phyloP scores from a whole-genome alignment of 2,329 filamentous ascomycete genomes.

The Colletotrichum abscissum region DNA sequence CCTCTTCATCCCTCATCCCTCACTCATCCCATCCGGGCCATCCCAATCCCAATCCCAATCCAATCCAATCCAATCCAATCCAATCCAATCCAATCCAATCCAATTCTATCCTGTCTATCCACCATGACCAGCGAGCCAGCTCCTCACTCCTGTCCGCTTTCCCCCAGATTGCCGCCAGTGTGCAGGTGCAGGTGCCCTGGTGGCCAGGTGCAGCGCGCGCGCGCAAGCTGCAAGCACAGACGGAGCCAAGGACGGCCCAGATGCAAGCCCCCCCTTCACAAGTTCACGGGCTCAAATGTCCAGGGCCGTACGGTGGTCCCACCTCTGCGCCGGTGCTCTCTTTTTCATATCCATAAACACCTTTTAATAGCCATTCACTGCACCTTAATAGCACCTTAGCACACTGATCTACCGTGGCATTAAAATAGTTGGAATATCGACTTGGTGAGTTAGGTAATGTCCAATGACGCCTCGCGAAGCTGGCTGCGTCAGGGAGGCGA shows the following conservation, averaged over 20 bases:
- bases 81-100: neutral
- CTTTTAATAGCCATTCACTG: slow-evolving; percentile 1
- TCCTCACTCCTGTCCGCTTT: neutral
- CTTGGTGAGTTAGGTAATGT: neutral
- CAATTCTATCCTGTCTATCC: slow-evolving; percentile 1
- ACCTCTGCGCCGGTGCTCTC: slow-evolving; percentile 13
- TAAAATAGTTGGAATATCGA: neutral
- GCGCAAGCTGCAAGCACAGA: slow-evolving; percentile 33
- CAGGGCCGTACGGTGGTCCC: slow-evolving; percentile 32
- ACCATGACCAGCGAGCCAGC: too few species aligned
- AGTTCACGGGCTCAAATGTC: neutral
- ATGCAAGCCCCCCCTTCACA: slow-evolving; percentile 8
- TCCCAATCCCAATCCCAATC: neutral
- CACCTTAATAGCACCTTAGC: neutral
- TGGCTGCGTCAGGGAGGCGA: neutral
- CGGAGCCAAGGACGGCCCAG: slow-evolving; percentile 35
- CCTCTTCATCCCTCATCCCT: neutral
- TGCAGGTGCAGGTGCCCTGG: neutral
- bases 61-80: neutral
- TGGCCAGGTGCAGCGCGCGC: neutral
- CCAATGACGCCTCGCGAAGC: neutral
- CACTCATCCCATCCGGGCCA: neutral
- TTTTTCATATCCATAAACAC: neutral
- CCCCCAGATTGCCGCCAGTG: slow-evolving; percentile 35
- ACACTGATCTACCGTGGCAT: neutral